Conservation (phyloP, 140 eudicot species). For the Cichorium intybus region DNA sequence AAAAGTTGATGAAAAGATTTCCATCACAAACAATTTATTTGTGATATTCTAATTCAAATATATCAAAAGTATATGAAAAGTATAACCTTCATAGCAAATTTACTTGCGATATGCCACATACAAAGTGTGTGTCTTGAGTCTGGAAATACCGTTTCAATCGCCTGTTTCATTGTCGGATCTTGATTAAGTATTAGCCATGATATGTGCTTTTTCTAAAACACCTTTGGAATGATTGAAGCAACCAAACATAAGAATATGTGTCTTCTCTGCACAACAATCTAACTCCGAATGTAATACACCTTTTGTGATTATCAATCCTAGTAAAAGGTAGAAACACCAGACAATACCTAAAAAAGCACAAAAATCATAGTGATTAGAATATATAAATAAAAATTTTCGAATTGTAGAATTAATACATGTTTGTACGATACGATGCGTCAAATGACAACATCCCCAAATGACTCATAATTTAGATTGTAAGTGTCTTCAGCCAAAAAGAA, state of each 20-base stretch:
- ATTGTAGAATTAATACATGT: no score
- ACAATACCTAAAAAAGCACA: not conserved
- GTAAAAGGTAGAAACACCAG: not conserved
- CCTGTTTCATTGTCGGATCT: not conserved
- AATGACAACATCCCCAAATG: no score
- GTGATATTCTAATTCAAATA: no score
- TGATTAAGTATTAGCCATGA: slow-evolving; percentile 1
- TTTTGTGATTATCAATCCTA: not conserved
- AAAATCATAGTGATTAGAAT: no score
- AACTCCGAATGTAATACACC: not conserved
- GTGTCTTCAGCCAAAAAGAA: no score
- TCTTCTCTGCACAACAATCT: not conserved
- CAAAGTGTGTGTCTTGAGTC: not conserved
- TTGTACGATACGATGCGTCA: no score
- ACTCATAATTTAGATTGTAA: no score
- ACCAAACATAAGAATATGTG: not conserved
- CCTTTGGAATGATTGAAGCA: not conserved
- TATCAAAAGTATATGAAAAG: no score
- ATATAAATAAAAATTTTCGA: no score
- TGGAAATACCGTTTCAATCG: not conserved
- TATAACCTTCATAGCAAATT: not conserved
- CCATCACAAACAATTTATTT: no score
- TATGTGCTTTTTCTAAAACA: not conserved
- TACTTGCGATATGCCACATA: slow-evolving; percentile 11
- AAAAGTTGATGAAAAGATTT: no score